A percentile compares a stretch with the other conserved stretches of the same genome.
phyloP scores from a whole-genome alignment of 202 grass and related monocot species.

The Tripidium arundinaceum region DNA sequence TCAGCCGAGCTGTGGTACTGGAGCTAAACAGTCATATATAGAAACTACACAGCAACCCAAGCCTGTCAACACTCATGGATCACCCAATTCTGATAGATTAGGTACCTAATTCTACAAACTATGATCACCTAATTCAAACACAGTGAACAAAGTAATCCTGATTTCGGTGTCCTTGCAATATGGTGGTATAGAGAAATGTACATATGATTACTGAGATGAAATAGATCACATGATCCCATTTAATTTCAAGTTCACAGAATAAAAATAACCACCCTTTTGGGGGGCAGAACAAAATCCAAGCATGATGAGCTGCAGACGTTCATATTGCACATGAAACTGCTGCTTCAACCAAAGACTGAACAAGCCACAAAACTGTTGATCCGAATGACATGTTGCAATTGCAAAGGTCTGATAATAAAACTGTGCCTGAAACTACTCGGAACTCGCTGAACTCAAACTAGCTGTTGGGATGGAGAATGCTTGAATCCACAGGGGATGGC shows the following conservation, averaged over 20 bases:
- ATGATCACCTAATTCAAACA: neutral
- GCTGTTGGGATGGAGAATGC: neutral
- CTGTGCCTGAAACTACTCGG: neutral
- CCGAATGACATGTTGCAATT: neutral
- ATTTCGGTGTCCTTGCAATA: neutral
- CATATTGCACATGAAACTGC: neutral
- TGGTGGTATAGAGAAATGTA: neutral
- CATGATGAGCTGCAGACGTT: neutral
- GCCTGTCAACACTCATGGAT: neutral
- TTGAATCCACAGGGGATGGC: neutral
- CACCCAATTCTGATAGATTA: neutral
- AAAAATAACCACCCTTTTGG: neutral
- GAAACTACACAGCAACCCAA: neutral
- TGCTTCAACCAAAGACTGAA: neutral
- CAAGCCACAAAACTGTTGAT: neutral
- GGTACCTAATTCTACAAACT: neutral
- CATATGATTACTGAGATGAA: neutral
- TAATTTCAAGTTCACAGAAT: neutral
- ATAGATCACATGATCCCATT: neutral
- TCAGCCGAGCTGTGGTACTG: no score
- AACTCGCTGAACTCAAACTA: neutral
- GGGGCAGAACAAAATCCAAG: neutral
- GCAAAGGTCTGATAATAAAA: neutral
- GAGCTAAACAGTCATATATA: neutral
- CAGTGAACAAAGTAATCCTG: neutral